Percentiles rank a stretch among this genome's conserved stretches.
These are phyloP conservation scores for Didymella lethalis DNA, from an alignment of 2,329 filamentous ascomycete species.

Conservation along the genomic window DNA sequence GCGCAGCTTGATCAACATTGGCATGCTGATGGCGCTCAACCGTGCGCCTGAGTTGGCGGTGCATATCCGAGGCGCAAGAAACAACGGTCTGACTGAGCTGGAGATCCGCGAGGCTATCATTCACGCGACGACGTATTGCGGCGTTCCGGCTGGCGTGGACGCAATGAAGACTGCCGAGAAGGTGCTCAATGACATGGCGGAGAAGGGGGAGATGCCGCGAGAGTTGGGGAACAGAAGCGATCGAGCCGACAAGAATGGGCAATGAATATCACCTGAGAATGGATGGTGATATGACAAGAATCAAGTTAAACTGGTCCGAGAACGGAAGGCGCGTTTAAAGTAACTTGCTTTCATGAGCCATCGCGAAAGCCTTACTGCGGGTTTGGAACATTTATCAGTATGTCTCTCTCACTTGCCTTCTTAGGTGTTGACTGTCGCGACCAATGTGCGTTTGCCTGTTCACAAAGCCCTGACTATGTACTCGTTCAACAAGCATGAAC, in stretches of 20 bases:
- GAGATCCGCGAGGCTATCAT: conserved; percentile 69
- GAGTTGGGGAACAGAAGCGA: conserved; percentile 45
- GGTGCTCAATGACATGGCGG: conserved; percentile 61
- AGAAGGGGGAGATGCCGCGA: conserved; percentile 52
- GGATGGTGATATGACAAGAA: neutral
- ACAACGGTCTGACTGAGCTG: conserved; percentile 67
- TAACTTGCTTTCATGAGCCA: neutral
- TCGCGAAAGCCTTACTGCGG: neutral
- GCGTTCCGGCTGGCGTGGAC: conserved; percentile 63
- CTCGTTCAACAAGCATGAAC: too few species aligned
- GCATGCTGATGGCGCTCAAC: conserved; percentile 70
- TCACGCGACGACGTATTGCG: conserved; percentile 62
- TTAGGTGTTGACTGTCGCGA: neutral
- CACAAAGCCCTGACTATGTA: too few species aligned
- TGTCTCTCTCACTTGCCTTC: neutral
- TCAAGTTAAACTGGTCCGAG: neutral
- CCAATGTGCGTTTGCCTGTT: too few species aligned
- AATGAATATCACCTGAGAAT: neutral
- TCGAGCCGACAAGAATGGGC: conserved; percentile 30
- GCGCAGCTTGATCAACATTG: conserved; percentile 69
- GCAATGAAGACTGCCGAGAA: conserved; percentile 62
- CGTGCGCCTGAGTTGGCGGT: conserved; percentile 66
- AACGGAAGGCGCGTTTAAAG: neutral
- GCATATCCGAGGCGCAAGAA: conserved; percentile 69
- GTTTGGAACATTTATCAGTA: neutral